A percentile compares a stretch with the other conserved stretches of the same genome.
phyloP scores from a whole-genome alignment of 1,139 yeast genomes.

The Magnusiomyces magnusii region DNA sequence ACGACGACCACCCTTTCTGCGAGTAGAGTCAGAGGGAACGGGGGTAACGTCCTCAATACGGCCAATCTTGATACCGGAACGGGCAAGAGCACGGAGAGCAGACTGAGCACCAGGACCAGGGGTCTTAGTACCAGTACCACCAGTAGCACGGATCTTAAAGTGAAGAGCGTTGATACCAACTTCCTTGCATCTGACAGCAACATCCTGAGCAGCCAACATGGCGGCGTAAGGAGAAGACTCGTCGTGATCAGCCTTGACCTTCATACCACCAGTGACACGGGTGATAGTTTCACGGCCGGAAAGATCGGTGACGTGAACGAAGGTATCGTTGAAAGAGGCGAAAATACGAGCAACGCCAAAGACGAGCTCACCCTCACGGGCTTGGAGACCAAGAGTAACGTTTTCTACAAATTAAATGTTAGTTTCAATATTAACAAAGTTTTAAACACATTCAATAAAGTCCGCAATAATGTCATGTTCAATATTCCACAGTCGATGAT shows the following conservation, averaged over 20 bases:
- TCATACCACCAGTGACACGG: conserved; percentile 99
- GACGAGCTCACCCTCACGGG: conserved; percentile 96
- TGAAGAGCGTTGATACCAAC: conserved; percentile 99
- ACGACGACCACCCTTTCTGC: conserved; percentile 99
- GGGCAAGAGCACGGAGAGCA: conserved; percentile 99
- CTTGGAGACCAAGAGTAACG: conserved; percentile 74
- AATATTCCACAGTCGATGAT: not conserved
- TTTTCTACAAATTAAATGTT: conserved; percentile 40
- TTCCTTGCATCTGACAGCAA: conserved; percentile 98
- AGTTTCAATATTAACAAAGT: not conserved
- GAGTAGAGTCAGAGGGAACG: conserved; percentile 99
- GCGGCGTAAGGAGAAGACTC: conserved; percentile 99
- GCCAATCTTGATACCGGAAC: conserved; percentile 99
- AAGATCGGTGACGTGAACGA: conserved; percentile 99
- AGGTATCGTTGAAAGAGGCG: conserved; percentile 99
- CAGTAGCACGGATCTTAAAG: conserved; percentile 99
- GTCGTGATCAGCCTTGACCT: conserved; percentile 99
- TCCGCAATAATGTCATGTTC: not conserved
- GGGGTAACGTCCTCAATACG: conserved; percentile 99
- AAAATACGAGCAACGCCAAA: conserved; percentile 99
- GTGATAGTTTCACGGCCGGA: conserved; percentile 99
- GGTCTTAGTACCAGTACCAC: conserved; percentile 99
- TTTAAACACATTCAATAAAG: not conserved
- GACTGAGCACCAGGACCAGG: conserved; percentile 99
- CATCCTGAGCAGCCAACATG: conserved; percentile 99